Base-by-base conservation (phyloP, 306 rosid genomes). In the Casuarina equisetifolia region DNA sequence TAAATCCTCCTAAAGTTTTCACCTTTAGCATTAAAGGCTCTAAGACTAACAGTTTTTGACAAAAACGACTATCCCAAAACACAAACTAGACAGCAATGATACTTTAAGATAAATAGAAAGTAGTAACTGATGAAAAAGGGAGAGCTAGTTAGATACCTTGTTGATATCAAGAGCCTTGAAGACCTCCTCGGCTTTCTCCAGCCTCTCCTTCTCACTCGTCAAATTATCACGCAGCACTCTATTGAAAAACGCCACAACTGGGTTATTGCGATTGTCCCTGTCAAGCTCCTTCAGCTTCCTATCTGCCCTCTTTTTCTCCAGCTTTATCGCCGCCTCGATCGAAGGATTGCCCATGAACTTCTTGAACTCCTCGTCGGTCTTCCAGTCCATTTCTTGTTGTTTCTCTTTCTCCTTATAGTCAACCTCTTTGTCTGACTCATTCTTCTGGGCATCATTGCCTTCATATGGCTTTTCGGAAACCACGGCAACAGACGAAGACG, bases 281-380 rank as follows among this genome's bases (percentile, higher is more conserved):
- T 89, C 90, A 16, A 94, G 94, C 68, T 94, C 89, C 82, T 89
- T 94, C 46, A 94, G 91, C 85, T 94, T 91, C 75, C 91, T 88
- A 74, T 90, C 97, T 38, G 97, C 86, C 44, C 93, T 90, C 80
- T 94, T 91, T 88, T 92, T 94, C 86, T 94, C 98, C 80, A 94
- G 86, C 88, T 90, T 94, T 40, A 94, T 90, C 12, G 98, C 97
- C 0, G 97, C 97, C 86, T 94, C 96, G 20, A 94, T 86, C 0
- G 98, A 92, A 57, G 94, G 98, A 63, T 85, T 92, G 1, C 97
- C 94, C 93, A 91, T 91, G 76, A 93, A 91, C 67, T 85, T 89
- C 91, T 92, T 94, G 62, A 94, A 94, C 76, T 91, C 97, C 74
- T 85, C 90, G 67, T 93, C 98, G 1, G 79, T 86, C 78, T 90